Base-by-base conservation (phyloP, 345 rosid genomes). In the Aegle marmelos region DNA sequence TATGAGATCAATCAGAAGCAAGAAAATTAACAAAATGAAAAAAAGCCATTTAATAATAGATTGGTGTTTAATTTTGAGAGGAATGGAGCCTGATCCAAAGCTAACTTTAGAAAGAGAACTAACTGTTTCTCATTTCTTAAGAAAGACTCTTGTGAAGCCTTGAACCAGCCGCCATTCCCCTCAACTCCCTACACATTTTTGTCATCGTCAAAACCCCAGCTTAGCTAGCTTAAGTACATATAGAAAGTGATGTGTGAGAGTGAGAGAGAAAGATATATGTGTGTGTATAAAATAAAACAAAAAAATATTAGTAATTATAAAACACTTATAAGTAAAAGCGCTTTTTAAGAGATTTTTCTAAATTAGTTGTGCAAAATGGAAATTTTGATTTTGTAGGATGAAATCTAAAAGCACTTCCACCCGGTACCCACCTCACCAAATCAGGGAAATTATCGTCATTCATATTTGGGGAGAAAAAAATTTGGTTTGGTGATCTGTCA, bases 121-220 rank as follows among this genome's bases (percentile, higher is more conserved):
- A 73, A 36, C 19, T 61, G 22, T 67, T 70, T 74, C 59, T 45
- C 24, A 34, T 8, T 59, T 41, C 50, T 11, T 11, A 41, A 41
- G 50, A 11, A 61, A 27, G 22, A 39, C 14, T 28, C 17, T 7
- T 50, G 39, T 71, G 48, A 79, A 79, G 86, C 88, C 72, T 86
- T 85, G 83, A 76, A 79, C 86, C 86, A 86, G 84, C 81, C 85
- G 81, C 76, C 85, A 78, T 81, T 81, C 85, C 88, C 73, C 83
- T 66, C 86, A 85, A 83, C 68, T 61, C 2, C 68, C 68, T 14
- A 1, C 22, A 3, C 31, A 8, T 8, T 14, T 39, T 28, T 71
- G 7, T 4, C 31, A 24, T 28, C 3, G 3, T 11, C 37, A 48
- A 30, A 36, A 69, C 72, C 31, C 33, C 17, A 50, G 56, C 22